Evolutionary conservation across 441 rosid genomes (phyloP).

Genomic region (Erodium trifolium): DNA sequence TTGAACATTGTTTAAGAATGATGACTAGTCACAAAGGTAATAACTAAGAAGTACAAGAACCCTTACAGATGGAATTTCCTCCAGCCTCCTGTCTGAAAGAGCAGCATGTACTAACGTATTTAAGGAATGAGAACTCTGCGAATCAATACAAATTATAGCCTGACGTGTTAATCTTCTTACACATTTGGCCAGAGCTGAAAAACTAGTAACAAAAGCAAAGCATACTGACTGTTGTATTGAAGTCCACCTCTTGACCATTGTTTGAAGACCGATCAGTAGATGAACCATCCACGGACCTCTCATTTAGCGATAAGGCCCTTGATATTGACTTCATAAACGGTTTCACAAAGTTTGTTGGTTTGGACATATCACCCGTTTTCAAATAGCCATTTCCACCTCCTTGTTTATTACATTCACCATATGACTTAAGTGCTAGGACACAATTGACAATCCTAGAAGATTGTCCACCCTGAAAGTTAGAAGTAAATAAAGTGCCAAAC

Average conservation of each 20-base stretch:
- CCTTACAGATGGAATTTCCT: conserved; percentile 74
- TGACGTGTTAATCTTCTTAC: not conserved
- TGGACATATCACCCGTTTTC: conserved; percentile 16
- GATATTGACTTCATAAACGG: conserved; percentile 36
- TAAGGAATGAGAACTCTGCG: conserved; percentile 53
- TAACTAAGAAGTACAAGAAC: conserved; percentile 13
- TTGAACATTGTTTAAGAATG: not conserved
- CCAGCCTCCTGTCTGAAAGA: conserved; percentile 58
- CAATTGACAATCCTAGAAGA: conserved; percentile 51
- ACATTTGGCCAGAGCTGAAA: not conserved
- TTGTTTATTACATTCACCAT: conserved; percentile 27
- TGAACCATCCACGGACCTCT: conserved; percentile 26
- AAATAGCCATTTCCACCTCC: not conserved
- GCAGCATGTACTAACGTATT: conserved; percentile 49
- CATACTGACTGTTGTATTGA: not conserved
- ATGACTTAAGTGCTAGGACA: conserved; percentile 57
- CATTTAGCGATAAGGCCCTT: conserved; percentile 28
- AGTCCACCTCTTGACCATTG: not conserved
- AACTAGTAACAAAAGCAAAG: not conserved
- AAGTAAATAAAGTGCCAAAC: conserved; percentile 3
- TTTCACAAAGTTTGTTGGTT: conserved; percentile 30
- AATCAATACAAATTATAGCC: conserved; percentile 12
- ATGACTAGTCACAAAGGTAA: not conserved
- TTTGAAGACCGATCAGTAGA: not conserved
- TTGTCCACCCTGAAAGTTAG: conserved; percentile 46